These are phyloP conservation scores for Mycena amicta DNA, from an alignment of 768 basidiomycete species.

Conservation along the genomic window DNA sequence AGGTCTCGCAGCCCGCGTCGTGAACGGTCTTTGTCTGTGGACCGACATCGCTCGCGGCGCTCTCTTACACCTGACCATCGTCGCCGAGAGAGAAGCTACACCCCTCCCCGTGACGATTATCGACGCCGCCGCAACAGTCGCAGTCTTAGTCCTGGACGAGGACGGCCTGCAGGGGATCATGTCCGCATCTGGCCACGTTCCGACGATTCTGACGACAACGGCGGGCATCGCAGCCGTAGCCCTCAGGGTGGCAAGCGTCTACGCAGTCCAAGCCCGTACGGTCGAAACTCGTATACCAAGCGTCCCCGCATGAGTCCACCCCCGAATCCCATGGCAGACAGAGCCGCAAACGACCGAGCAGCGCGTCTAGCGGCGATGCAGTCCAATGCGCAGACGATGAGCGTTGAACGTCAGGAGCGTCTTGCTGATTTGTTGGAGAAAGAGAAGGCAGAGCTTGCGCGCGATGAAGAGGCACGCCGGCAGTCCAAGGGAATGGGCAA, in stretches of 20 bases:
- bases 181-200: constrained; percentile 51
- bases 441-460: constrained; percentile 78
- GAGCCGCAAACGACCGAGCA: constrained; percentile 58
- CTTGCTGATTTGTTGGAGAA: constrained; percentile 68
- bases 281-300: constrained; percentile 40
- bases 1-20: constrained; percentile 32
- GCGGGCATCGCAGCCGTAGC: constrained; percentile 17
- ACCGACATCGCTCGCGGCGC: constrained; percentile 41
- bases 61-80: constrained; percentile 51
- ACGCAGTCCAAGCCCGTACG: constrained; percentile 20
- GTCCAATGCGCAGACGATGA: constrained; percentile 66
- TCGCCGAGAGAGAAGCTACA: constrained; percentile 27
- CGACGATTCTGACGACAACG: constrained; percentile 53
- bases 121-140: constrained; percentile 33
- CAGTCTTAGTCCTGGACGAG: constrained; percentile 33
- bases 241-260: constrained; percentile 18
- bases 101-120: constrained; percentile 36
- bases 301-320: constrained; percentile 53
- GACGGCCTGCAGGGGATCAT: constrained; percentile 30
- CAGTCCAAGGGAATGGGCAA: constrained; percentile 79
- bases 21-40: constrained; percentile 31
- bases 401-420: constrained; percentile 69
- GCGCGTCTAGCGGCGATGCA: constrained; percentile 93
- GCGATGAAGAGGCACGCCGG: constrained; percentile 65
- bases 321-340: constrained; percentile 31